Conservation (phyloP, 2,329 filamentous ascomycete genomes). For the Colletotrichum sojae region DNA sequence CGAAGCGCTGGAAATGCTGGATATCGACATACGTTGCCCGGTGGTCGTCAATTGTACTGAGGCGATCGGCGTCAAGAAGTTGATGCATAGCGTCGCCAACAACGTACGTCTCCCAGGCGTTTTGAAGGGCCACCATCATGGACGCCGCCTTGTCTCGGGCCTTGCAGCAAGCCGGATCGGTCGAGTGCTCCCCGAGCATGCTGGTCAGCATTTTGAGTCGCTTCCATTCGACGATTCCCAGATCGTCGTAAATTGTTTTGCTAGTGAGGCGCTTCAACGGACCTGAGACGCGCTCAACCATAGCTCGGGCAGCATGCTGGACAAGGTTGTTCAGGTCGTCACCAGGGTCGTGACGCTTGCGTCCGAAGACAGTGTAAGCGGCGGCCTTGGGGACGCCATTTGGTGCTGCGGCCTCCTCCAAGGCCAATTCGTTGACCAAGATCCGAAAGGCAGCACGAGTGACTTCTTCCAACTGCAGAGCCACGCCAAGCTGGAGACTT, state of each 20-base stretch:
- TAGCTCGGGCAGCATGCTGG: slow-evolving; percentile 69
- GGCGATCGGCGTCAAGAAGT: background rate
- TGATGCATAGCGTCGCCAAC: slow-evolving; percentile 16
- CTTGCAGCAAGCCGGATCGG: slow-evolving; percentile 27
- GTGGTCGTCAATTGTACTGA: slow-evolving; percentile 48
- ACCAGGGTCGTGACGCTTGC: slow-evolving; percentile 61
- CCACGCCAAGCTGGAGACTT: slow-evolving; percentile 69
- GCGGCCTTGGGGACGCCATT: slow-evolving; percentile 35
- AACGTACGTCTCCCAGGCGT: slow-evolving; percentile 18
- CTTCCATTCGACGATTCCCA: slow-evolving; percentile 52
- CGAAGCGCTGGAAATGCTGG: slow-evolving; percentile 45
- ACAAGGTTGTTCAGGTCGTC: slow-evolving; percentile 70
- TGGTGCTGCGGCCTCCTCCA: slow-evolving; percentile 54
- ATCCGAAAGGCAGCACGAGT: slow-evolving; percentile 68
- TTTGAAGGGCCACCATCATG: slow-evolving; percentile 40
- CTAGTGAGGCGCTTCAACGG: slow-evolving; percentile 51
- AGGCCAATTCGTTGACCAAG: slow-evolving; percentile 74
- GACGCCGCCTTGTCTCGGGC: slow-evolving; percentile 37
- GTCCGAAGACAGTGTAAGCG: slow-evolving; percentile 58
- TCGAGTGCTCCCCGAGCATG: slow-evolving; percentile 42
- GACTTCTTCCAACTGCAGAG: slow-evolving; percentile 58
- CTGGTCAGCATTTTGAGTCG: slow-evolving; percentile 46
- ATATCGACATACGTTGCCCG: slow-evolving; percentile 55
- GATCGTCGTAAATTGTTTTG: slow-evolving; percentile 49
- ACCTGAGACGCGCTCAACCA: slow-evolving; percentile 62